These are phyloP conservation scores for Ottelia alismoides DNA, from an alignment of 106 monocot species.

Conservation along the genomic window DNA sequence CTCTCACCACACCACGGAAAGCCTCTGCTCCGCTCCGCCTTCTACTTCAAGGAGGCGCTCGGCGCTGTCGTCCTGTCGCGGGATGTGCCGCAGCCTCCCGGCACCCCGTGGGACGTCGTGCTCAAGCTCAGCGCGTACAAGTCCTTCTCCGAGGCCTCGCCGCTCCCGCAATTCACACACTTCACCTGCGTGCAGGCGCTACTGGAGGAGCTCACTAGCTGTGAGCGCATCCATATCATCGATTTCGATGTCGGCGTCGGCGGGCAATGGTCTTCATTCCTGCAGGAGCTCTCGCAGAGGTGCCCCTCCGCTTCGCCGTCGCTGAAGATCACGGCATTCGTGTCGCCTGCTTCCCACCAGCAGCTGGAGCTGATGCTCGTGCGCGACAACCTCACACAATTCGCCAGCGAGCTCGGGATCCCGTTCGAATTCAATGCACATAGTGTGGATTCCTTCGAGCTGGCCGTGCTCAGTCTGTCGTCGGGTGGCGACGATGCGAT, in stretches of 20 bases:
- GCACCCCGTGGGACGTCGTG: conserved; percentile 54
- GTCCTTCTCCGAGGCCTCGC: conserved; percentile 73
- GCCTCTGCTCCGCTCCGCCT: too few species aligned
- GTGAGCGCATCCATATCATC: conserved; percentile 47
- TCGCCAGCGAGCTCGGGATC: conserved; percentile 47
- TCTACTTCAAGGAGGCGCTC: too few species aligned
- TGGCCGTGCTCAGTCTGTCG: conserved; percentile 26
- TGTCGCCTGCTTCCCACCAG: conserved; percentile 33
- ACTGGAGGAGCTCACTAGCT: conserved; percentile 51
- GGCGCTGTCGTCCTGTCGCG: too few species aligned
- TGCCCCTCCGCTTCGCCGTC: conserved; percentile 10
- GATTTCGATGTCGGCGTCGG: conserved; percentile 88
- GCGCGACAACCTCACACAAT: conserved; percentile 57
- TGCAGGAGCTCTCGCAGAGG: conserved; percentile 76
- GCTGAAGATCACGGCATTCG: conserved; percentile 71
- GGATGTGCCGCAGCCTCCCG: too few species aligned
- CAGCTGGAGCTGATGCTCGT: conserved; percentile 69
- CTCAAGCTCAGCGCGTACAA: conserved; percentile 71
- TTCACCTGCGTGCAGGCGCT: conserved; percentile 73
- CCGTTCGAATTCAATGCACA: conserved; percentile 60
- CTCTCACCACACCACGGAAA: too few species aligned
- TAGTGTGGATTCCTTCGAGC: conserved; percentile 41
- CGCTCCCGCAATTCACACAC: conserved; percentile 67
- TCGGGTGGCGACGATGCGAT: conserved; percentile 26
- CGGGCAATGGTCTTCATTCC: conserved; percentile 77